Evolutionary conservation across 2,329 filamentous ascomycete species (phyloP).

Genomic region (Phoma sp.): DNA sequence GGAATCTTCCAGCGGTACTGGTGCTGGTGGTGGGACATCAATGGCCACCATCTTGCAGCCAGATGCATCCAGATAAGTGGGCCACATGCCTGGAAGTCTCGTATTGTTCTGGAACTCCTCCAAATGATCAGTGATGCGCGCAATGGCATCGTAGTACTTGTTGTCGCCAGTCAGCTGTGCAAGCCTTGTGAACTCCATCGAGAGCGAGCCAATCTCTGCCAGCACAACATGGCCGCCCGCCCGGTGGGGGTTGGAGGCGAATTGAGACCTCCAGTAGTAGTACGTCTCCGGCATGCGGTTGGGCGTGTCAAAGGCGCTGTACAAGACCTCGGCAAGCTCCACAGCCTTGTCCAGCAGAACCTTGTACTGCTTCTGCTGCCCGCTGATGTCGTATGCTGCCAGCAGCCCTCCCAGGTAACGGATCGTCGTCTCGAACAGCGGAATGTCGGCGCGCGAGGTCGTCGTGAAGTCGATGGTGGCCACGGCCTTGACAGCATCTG

Average conservation of each 20-base stretch:
- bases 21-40: constrained; percentile 31
- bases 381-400: constrained; percentile 72
- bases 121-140: constrained; percentile 53
- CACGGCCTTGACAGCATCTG: constrained; percentile 65
- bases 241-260: constrained; percentile 46
- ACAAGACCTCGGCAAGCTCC: constrained; percentile 68
- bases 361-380: constrained; percentile 55
- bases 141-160: constrained; percentile 56
- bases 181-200: constrained; percentile 57
- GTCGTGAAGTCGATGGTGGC: constrained; percentile 66
- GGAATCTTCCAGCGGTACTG: constrained; percentile 17
- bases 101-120: constrained; percentile 54
- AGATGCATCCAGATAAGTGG: constrained; percentile 52
- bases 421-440: constrained; percentile 74
- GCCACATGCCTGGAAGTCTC: constrained; percentile 57
- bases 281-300: constrained; percentile 69
- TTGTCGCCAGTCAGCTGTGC: constrained; percentile 55
- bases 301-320: constrained; percentile 71
- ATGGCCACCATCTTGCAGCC: constrained; percentile 42
- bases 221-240: constrained; percentile 51
- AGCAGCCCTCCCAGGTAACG: constrained; percentile 73
- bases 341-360: constrained; percentile 66
- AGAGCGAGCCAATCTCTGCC: constrained; percentile 57
- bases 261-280: constrained; percentile 61
- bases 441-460: constrained; percentile 59